Conservation (phyloP, 257 asterid species). For the Nicotiana tomentosiformis region DNA sequence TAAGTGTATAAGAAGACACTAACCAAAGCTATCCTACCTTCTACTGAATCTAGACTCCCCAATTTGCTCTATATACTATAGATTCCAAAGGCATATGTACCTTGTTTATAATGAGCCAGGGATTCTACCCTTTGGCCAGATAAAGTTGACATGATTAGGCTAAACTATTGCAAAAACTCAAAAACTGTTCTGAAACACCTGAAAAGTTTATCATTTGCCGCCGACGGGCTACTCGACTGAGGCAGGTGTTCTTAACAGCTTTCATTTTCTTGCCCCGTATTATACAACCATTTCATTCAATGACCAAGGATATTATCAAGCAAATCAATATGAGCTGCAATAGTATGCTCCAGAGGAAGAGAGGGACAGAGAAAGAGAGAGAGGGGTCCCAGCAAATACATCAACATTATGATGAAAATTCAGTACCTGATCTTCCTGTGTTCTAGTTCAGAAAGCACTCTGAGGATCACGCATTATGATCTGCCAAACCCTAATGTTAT, state of each 20-base stretch:
- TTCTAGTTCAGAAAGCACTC: slow-evolving; percentile 3
- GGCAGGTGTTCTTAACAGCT: slow-evolving; percentile 1
- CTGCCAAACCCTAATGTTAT: background rate
- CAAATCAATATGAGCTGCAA: background rate
- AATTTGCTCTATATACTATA: background rate
- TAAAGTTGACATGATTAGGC: background rate
- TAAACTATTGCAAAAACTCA: background rate
- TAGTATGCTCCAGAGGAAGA: background rate
- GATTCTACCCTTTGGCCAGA: background rate
- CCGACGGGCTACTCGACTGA: background rate
- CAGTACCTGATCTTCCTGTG: slow-evolving; percentile 2
- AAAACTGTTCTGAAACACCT: background rate
- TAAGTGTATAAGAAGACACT: background rate
- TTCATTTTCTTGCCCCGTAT: background rate
- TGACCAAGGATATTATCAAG: background rate
- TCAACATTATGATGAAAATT: background rate
- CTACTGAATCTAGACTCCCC: background rate
- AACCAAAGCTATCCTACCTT: background rate
- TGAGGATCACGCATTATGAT: background rate
- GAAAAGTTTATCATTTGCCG: background rate
- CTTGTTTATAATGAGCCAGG: background rate
- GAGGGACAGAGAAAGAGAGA: background rate
- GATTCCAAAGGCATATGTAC: background rate
- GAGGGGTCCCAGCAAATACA: background rate
- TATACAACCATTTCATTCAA: background rate